Evolutionary conservation across 2,329 filamentous ascomycete genomes (phyloP), one percentile per base, ranked within the genome.

Genomic region (Epichloe sylvatica): DNA sequence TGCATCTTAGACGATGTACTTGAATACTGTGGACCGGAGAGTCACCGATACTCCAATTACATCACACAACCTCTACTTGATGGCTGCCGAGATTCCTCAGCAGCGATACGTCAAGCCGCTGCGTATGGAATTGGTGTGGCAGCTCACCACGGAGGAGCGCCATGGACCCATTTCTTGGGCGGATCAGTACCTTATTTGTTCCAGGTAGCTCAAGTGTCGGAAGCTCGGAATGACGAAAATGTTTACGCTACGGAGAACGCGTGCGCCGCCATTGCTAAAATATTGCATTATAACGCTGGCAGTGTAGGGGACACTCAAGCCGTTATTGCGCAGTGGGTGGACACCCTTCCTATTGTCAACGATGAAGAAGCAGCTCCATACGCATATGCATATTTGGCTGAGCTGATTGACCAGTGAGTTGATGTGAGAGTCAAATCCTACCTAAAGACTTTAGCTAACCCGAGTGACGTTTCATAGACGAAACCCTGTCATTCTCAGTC

Each of bases 1-100:
- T 98, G 92, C 72, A 96, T 98, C 58, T 88, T 96, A 75, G 92
- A 98, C 62, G 92, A 98, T 64, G 91, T 98, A 36, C 77, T 98
- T 36, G 92, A 98, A 66, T 98, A 97, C 72, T 97, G 90, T 64
- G 90, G 91, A 1, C 77, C 83, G 0, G 83, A 94, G 58, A 94
- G 87, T 59, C 91, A 84, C 73, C 81, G 83, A 56, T 98, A 94
- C 64, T 83, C 84, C 61, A 79, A 83, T 57, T 83, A 90, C 61
- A 95, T 98, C 59, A 81, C 90, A 51, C 81, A 89, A 59, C 90
- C 92, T 11, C 77, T 98, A 38, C 76, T 94, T 43, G 81, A 86
- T 52, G 92, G 92, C 42, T 87, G 95, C 72, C 80, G 80, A 59
- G 91, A 97, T 60, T 70, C 81, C 30, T 87, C 90, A 34, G 84